Percentiles rank a stretch among this genome's conserved stretches.
Evolutionary conservation across 371 early-diverging fungal genomes (phyloP).

Genomic region (Rhizomucor pusillus): DNA sequence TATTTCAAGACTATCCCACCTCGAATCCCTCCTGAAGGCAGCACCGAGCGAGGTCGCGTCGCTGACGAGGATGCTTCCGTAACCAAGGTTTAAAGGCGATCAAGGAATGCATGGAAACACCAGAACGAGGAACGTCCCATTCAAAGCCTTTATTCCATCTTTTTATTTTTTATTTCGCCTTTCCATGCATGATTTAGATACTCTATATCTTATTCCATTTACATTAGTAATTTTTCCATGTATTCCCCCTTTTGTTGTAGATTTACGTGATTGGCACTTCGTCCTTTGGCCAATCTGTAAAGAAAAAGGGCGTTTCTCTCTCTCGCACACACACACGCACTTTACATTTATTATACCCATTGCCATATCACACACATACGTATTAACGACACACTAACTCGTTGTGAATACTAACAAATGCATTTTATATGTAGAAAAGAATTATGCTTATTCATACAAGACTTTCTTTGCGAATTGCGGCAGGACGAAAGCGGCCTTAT

Average conservation of each 20-base stretch:
- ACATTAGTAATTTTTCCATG: too few species aligned
- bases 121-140: constrained; percentile 2
- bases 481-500: constrained; percentile 87
- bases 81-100: neutral
- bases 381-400: too few species aligned
- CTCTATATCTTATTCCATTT: too few species aligned
- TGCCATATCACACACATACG: too few species aligned
- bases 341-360: too few species aligned
- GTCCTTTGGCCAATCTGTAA: constrained; percentile 18
- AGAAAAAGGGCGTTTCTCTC: constrained; percentile 20
- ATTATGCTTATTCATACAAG: constrained; percentile 11
- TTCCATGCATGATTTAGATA: too few species aligned
- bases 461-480: constrained; percentile 80
- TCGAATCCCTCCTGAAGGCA: neutral
- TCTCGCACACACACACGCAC: neutral
- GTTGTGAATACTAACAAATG: too few species aligned
- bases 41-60: neutral
- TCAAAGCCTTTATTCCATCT: constrained; percentile 2
- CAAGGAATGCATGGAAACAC: neutral
- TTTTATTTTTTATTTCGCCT: neutral
- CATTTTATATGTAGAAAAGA: too few species aligned
- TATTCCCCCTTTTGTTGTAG: constrained; percentile 7
- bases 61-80: too few species aligned
- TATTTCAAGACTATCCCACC: constrained; percentile 8
- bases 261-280: constrained; percentile 17